These are phyloP conservation scores for Dendrobium catenatum DNA, from an alignment of 106 monocot genomes.

Conservation along the genomic window DNA sequence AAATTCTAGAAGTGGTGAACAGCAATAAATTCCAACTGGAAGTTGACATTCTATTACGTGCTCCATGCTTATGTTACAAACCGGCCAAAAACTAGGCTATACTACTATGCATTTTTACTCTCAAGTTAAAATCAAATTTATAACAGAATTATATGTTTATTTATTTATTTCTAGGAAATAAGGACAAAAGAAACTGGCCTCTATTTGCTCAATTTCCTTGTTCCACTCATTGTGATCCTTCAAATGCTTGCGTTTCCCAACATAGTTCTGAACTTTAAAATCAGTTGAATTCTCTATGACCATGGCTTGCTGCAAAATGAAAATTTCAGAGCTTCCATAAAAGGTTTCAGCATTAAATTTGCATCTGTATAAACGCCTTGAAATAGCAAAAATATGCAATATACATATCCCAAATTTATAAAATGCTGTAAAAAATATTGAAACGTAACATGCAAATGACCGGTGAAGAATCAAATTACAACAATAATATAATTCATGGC, in stretches of 20 bases:
- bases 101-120: background rate
- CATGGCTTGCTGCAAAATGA: conserved; percentile 64
- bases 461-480: background rate
- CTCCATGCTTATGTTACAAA: background rate
- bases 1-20: background rate
- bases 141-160: background rate
- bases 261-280: conserved; percentile 59
- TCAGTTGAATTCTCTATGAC: conserved; percentile 74
- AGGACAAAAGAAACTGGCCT: conserved; percentile 35
- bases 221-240: conserved; percentile 73
- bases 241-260: conserved; percentile 49
- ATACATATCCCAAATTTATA: background rate
- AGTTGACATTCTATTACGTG: background rate
- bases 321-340: background rate
- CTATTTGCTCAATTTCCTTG: conserved; percentile 53
- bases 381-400: background rate
- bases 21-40: background rate
- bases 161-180: background rate
- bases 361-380: background rate
- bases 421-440: background rate
- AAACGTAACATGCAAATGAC: background rate
- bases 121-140: background rate
- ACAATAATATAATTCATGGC: background rate
- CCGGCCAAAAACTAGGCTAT: background rate
- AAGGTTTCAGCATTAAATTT: background rate